Evolutionary conservation across 2,329 filamentous ascomycete species (phyloP).

Genomic region (Cordyceps tenuipes): DNA sequence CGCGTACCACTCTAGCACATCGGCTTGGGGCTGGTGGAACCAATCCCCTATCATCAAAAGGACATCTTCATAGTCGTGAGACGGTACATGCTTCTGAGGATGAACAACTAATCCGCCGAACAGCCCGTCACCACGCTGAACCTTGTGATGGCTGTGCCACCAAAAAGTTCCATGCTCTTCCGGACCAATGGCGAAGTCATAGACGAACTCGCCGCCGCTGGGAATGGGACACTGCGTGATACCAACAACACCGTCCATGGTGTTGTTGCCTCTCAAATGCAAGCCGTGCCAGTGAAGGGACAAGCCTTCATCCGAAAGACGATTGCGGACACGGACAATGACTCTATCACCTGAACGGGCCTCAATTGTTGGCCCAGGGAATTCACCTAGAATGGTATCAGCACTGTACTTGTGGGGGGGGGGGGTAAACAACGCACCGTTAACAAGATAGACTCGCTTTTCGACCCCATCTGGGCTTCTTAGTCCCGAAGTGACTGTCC

Average conservation of each 20-base stretch:
- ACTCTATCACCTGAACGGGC: constrained; percentile 44
- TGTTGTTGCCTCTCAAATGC: constrained; percentile 33
- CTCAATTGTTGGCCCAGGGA: constrained; percentile 37
- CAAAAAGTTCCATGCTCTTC: constrained; percentile 48
- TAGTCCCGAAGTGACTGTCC: constrained; percentile 5
- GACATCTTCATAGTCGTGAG: constrained; percentile 32
- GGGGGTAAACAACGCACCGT: constrained; percentile 4
- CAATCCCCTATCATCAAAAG: constrained; percentile 40
- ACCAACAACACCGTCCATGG: constrained; percentile 39
- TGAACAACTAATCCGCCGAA: constrained; percentile 52
- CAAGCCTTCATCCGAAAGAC: constrained; percentile 39
- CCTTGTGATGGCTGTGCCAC: constrained; percentile 52
- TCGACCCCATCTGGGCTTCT: constrained; percentile 11
- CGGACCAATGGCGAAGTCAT: constrained; percentile 43
- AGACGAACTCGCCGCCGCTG: constrained; percentile 26
- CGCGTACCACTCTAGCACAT: constrained; percentile 23
- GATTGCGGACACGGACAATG: constrained; percentile 57
- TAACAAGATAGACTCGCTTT: constrained; percentile 12
- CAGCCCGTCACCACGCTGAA: constrained; percentile 44
- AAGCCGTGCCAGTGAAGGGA: constrained; percentile 44
- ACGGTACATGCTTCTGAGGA: constrained; percentile 24
- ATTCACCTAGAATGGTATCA: constrained; percentile 9
- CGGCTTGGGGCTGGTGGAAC: constrained; percentile 31
- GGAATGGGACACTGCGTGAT: constrained; percentile 34
- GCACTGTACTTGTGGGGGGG: background rate